Conservation (phyloP, 306 rosid species). For the Prunus fruticosa region DNA sequence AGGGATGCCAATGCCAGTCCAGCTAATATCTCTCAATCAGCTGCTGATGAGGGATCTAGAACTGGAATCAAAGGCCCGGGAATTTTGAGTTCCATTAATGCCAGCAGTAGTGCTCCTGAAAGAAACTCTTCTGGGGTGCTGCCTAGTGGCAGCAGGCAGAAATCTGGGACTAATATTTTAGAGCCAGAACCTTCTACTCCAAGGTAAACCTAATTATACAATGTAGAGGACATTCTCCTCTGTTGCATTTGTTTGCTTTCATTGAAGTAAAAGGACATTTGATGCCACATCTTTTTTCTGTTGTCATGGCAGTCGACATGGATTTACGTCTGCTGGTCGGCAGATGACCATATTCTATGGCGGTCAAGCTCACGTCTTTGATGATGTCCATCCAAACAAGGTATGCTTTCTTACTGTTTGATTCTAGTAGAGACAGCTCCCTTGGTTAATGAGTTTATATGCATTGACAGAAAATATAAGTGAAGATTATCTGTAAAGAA, state of each 20-base stretch:
- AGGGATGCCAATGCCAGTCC: slow-evolving; percentile 72
- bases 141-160: slow-evolving; percentile 62
- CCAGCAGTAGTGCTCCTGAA: slow-evolving; percentile 48
- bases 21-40: slow-evolving; percentile 76
- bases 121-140: slow-evolving; percentile 52
- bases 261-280: slow-evolving; percentile 15
- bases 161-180: slow-evolving; percentile 39
- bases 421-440: neutral
- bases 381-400: slow-evolving; percentile 95
- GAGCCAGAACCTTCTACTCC: slow-evolving; percentile 64
- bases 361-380: slow-evolving; percentile 98
- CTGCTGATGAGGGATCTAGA: slow-evolving; percentile 97
- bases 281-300: slow-evolving; percentile 28
- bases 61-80: slow-evolving; percentile 93
- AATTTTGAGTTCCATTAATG: slow-evolving; percentile 62
- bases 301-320: slow-evolving; percentile 60
- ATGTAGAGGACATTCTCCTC: slow-evolving; percentile 8
- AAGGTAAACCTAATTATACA: slow-evolving; percentile 38
- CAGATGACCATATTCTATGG: slow-evolving; percentile 99
- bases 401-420: slow-evolving; percentile 40
- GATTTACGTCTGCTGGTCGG: slow-evolving; percentile 54
- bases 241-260: neutral
- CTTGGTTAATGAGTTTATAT: neutral
- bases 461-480: neutral
- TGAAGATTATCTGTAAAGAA: neutral